Evolutionary conservation across 495 filamentous ascomycete genomes (phyloP).

Genomic region (Tuber magnatum): DNA sequence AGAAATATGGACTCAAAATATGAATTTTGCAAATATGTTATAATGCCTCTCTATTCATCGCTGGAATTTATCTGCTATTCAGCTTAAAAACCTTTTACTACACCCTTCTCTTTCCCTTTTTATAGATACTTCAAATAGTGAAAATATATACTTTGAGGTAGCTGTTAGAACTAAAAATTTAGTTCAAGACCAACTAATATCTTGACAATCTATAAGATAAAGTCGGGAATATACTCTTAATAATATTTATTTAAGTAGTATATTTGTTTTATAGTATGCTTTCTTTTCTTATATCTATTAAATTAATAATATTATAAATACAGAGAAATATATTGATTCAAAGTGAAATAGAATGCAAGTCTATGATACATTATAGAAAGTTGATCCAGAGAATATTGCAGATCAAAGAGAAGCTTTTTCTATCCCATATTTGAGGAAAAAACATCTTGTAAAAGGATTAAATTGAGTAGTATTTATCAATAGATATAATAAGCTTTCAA

Average conservation of each 20-base stretch:
- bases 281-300: no score
- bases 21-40: background rate
- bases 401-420: background rate
- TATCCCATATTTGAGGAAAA: background rate
- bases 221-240: background rate
- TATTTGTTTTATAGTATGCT: constrained; percentile 2
- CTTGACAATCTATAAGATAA: constrained; percentile 1
- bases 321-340: no score
- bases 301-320: no score
- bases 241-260: background rate
- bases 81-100: background rate
- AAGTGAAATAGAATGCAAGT: background rate
- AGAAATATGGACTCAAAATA: constrained; percentile 4
- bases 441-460: background rate
- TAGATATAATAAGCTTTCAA: constrained; percentile 9
- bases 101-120: background rate
- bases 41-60: background rate
- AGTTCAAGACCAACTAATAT: background rate
- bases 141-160: no score
- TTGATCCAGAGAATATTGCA: background rate
- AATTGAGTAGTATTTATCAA: constrained; percentile 11
- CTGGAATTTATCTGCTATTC: background rate
- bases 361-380: background rate
- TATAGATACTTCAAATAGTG: no score
- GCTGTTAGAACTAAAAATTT: background rate